These are phyloP conservation scores for Cinnamomum micranthum DNA, from an alignment of 164 flowering plant genomes.

Conservation along the genomic window DNA sequence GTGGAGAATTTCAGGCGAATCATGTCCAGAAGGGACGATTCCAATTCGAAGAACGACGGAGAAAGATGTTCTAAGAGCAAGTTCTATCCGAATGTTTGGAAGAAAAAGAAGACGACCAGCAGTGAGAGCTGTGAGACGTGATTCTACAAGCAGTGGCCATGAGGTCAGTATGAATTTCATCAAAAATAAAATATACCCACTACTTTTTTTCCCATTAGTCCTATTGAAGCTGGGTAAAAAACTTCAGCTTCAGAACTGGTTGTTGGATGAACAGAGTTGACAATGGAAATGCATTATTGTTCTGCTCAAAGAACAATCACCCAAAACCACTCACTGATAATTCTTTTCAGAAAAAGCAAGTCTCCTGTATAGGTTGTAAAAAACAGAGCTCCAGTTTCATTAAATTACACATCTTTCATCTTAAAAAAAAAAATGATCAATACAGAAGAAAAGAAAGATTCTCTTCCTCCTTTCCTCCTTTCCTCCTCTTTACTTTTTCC, in stretches of 20 bases:
- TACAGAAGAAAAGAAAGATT: neutral
- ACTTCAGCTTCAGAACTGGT: too few species aligned
- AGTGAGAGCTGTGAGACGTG: conserved; percentile 48
- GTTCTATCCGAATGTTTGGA: conserved; percentile 56
- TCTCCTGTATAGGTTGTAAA: neutral
- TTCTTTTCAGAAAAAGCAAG: too few species aligned
- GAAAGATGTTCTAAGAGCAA: conserved; percentile 68
- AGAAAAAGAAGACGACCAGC: conserved; percentile 41
- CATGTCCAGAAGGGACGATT: conserved; percentile 84
- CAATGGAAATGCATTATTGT: neutral
- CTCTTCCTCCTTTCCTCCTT: neutral
- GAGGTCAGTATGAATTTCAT: conserved; percentile 55
- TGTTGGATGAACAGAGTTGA: neutral
- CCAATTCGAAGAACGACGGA: conserved; percentile 91
- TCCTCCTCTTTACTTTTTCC: neutral
- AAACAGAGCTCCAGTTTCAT: neutral
- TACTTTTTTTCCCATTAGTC: too few species aligned
- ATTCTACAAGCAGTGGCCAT: conserved; percentile 68
- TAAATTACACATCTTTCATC: neutral
- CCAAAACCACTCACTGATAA: neutral
- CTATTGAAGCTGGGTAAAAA: too few species aligned
- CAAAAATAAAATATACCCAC: neutral
- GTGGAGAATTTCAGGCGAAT: conserved; percentile 68
- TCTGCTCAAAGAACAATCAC: neutral
- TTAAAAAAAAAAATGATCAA: too few species aligned